These are phyloP conservation scores for Aspergillus spinulosporus DNA, from an alignment of 2,329 filamentous ascomycete genomes.

Conservation along the genomic window DNA sequence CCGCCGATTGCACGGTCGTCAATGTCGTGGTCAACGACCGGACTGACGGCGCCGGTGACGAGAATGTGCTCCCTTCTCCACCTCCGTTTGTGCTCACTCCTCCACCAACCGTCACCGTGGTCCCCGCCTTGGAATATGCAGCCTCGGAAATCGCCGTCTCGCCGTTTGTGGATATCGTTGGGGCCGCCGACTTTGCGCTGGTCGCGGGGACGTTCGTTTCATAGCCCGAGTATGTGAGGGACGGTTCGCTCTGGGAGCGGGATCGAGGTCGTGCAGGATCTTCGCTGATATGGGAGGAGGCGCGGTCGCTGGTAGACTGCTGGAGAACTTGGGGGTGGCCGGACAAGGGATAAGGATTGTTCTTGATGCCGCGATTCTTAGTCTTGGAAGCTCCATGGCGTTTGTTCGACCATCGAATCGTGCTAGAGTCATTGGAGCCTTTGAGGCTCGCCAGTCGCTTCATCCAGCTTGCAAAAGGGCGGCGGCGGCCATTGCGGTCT, in stretches of 20 bases:
- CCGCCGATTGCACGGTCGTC: constrained; percentile 65
- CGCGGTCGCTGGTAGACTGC: constrained; percentile 47
- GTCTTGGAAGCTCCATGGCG: constrained; percentile 35
- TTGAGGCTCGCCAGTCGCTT: constrained; percentile 91
- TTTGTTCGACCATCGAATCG: constrained; percentile 42
- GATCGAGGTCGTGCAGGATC: constrained; percentile 51
- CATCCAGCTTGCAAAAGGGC: constrained; percentile 90
- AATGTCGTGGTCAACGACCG: constrained; percentile 66
- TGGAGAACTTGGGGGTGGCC: constrained; percentile 54
- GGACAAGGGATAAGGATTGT: constrained; percentile 90
- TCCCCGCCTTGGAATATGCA: constrained; percentile 78
- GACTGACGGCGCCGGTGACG: constrained; percentile 64
- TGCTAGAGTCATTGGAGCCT: constrained; percentile 59
- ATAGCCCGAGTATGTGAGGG: constrained; percentile 62
- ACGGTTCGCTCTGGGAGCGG: constrained; percentile 59
- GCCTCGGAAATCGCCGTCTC: constrained; percentile 73
- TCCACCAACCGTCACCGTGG: constrained; percentile 63
- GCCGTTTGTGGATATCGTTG: constrained; percentile 79
- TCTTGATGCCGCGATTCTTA: constrained; percentile 66
- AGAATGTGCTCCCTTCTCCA: constrained; percentile 67
- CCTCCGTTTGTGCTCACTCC: constrained; percentile 65
- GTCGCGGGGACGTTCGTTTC: constrained; percentile 60
- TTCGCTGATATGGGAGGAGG: constrained; percentile 53
- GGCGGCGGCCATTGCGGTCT: constrained; percentile 74
- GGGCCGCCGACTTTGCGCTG: constrained; percentile 71